Percentiles rank a stretch among this genome's conserved stretches.
phyloP scores from a whole-genome alignment of 2,329 filamentous ascomycete species.

The Pezizomycotina sp. region DNA sequence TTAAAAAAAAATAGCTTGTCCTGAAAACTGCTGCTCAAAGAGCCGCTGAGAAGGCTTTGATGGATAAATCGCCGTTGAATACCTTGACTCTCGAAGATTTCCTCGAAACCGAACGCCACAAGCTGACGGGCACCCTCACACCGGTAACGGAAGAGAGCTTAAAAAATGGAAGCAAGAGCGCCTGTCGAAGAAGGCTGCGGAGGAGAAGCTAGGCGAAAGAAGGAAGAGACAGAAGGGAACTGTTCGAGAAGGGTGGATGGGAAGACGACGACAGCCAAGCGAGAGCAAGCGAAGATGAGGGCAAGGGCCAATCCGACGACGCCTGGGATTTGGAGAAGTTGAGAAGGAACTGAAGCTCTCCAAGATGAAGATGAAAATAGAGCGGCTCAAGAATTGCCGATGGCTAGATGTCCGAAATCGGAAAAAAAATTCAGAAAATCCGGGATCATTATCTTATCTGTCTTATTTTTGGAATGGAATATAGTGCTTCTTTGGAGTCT shows the following conservation, averaged over 20 bases:
- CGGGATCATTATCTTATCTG: too few species aligned
- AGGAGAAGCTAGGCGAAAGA: constrained; percentile 77
- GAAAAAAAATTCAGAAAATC: too few species aligned
- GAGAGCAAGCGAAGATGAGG: constrained; percentile 37
- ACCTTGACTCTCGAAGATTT: constrained; percentile 95
- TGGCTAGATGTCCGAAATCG: too few species aligned
- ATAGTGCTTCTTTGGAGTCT: too few species aligned
- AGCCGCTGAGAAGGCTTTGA: constrained; percentile 80
- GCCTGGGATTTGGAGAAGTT: constrained; percentile 69
- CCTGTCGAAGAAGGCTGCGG: constrained; percentile 85
- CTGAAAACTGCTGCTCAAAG: constrained; percentile 96
- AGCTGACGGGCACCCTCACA: constrained; percentile 77
- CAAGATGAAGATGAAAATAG: constrained; percentile 61
- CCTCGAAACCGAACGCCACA: constrained; percentile 87
- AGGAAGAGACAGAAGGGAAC: constrained; percentile 82
- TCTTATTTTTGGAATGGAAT: too few species aligned
- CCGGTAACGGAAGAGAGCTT: constrained; percentile 88
- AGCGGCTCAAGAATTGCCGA: constrained; percentile 56
- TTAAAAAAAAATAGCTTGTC: constrained; percentile 65
- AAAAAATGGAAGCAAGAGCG: constrained; percentile 95
- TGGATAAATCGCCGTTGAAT: constrained; percentile 90
- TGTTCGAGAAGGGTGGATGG: constrained; percentile 98
- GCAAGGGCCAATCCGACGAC: constrained; percentile 25
- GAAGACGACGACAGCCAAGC: constrained; percentile 46
- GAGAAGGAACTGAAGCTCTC: constrained; percentile 62